These are phyloP conservation scores for Candida glaebosa DNA, from an alignment of 805 yeast genomes.

Conservation along the genomic window DNA sequence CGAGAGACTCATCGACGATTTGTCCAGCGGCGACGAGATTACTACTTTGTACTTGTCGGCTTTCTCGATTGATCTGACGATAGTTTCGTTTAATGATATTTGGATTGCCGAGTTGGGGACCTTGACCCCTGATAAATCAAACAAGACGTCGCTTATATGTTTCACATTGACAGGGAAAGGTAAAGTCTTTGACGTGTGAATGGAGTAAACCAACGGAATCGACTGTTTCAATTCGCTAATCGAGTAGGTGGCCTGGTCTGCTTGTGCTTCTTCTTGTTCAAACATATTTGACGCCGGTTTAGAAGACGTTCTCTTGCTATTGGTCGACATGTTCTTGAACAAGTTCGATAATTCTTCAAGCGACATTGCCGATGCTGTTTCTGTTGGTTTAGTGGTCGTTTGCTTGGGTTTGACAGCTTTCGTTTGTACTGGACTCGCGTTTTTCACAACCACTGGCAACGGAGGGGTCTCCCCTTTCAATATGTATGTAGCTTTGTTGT, in stretches of 20 bases:
- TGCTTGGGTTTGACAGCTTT: not conserved
- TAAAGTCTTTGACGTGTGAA: slow-evolving; percentile 13
- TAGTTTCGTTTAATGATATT: slow-evolving; percentile 9
- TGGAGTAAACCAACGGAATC: slow-evolving; percentile 22
- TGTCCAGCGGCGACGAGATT: slow-evolving; percentile 6
- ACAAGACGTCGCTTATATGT: slow-evolving; percentile 20
- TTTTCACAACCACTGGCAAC: slow-evolving; percentile 36
- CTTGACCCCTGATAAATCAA: slow-evolving; percentile 29
- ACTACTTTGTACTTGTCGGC: slow-evolving; percentile 20
- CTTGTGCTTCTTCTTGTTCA: slow-evolving; percentile 1
- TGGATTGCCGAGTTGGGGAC: slow-evolving; percentile 24
- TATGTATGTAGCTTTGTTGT: slow-evolving; percentile 74
- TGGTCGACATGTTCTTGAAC: slow-evolving; percentile 26
- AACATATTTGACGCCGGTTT: not conserved
- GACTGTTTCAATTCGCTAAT: slow-evolving; percentile 29
- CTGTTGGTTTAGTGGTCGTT: slow-evolving; percentile 7
- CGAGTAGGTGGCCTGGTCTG: slow-evolving; percentile 16
- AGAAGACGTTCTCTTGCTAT: slow-evolving; percentile 4
- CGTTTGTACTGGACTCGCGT: slow-evolving; percentile 2
- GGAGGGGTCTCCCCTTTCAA: slow-evolving; percentile 31
- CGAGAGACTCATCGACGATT: slow-evolving; percentile 2
- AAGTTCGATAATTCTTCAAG: slow-evolving; percentile 36
- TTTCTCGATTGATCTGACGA: slow-evolving; percentile 12
- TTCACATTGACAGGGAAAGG: slow-evolving; percentile 26
- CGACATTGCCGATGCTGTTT: slow-evolving; percentile 27